Conservation (phyloP, 2,329 filamentous ascomycete genomes). For the Domatiomyces catenatus region DNA sequence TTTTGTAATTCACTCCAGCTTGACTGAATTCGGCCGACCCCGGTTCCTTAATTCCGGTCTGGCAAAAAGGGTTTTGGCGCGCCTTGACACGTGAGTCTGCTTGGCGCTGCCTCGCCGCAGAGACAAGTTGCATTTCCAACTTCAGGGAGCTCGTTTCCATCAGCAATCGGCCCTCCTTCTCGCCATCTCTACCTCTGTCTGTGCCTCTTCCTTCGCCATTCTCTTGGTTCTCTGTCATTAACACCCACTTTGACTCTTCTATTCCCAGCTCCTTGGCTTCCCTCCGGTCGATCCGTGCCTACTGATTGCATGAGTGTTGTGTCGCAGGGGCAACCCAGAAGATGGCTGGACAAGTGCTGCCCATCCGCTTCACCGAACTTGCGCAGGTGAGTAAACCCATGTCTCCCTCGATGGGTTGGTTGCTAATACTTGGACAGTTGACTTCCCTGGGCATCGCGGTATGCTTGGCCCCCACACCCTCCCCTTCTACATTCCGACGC, state of each 20-base stretch:
- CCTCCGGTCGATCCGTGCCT: not conserved
- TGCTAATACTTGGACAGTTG: conserved; percentile 29
- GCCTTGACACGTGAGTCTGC: not conserved
- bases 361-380: conserved; percentile 87
- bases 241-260: not conserved
- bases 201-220: not conserved
- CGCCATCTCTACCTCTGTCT: not conserved
- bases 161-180: not conserved
- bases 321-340: conserved; percentile 21
- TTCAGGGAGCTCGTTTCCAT: not conserved
- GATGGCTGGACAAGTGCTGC: conserved; percentile 45
- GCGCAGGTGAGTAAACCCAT: conserved; percentile 45
- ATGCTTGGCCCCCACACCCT: conserved; percentile 23
- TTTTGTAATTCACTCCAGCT: not conserved
- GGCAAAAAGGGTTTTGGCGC: not conserved
- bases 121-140: not conserved
- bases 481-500: conserved; percentile 13
- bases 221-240: not conserved
- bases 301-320: conserved; percentile 16
- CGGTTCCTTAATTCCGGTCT: too few species aligned
- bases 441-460: conserved; percentile 39
- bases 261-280: not conserved
- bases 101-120: not conserved
- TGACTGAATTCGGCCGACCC: too few species aligned
- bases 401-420: conserved; percentile 20